Conservation (phyloP, 1,284 basidiomycete species). For the Volvariella surrecta region DNA sequence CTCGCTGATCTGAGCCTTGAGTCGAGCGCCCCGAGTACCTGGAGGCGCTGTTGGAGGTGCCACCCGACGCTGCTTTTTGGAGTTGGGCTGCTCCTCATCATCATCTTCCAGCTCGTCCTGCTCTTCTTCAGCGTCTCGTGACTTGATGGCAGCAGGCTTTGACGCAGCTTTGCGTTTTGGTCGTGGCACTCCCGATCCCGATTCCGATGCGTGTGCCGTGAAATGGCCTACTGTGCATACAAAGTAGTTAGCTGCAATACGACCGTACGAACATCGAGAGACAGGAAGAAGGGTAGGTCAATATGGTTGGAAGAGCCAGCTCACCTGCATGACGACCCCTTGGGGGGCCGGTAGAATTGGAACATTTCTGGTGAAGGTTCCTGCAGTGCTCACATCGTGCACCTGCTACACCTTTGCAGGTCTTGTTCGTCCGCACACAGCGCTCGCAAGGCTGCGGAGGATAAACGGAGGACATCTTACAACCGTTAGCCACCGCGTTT, state of each 20-base stretch:
- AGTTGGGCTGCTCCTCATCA: conserved; percentile 17
- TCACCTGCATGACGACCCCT: conserved; percentile 26
- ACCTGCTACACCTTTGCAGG: conserved; percentile 30
- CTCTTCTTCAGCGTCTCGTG: conserved; percentile 17
- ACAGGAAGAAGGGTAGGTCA: not conserved
- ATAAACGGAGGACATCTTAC: conserved; percentile 21
- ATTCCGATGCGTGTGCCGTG: conserved; percentile 7
- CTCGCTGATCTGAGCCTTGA: conserved; percentile 19
- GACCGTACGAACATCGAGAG: no score
- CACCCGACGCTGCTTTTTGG: conserved; percentile 21
- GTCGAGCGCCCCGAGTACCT: conserved; percentile 14
- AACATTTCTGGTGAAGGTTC: conserved; percentile 32
- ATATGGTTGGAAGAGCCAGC: conserved; percentile 11
- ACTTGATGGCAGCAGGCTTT: conserved; percentile 10
- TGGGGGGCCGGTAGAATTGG: conserved; percentile 30
- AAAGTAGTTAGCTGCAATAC: conserved; percentile 8
- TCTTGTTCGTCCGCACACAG: conserved; percentile 29
- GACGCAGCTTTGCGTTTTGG: conserved; percentile 17
- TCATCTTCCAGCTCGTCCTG: conserved; percentile 20
- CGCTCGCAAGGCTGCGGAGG: conserved; percentile 32
- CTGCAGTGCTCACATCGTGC: conserved; percentile 35
- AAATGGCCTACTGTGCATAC: conserved; percentile 8
- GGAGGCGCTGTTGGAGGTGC: conserved; percentile 13
- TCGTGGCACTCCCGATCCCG: conserved; percentile 9
- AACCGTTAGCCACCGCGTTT: conserved; percentile 4